phyloP scores from a whole-genome alignment of 306 rosid species.

The Vicia villosa region DNA sequence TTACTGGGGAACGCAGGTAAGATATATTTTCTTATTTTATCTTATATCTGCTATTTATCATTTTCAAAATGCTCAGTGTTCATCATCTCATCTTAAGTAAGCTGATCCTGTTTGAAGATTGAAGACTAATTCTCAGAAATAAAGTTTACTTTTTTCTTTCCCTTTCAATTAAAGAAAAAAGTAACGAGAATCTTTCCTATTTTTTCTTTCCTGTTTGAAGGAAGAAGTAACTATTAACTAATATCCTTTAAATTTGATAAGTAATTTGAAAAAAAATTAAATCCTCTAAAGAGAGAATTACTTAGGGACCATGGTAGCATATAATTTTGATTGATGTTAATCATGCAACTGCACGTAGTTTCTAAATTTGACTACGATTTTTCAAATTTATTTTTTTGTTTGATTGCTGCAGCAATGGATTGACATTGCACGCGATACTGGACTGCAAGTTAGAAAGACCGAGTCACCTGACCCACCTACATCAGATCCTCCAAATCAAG shows the following conservation, averaged over 20 bases:
- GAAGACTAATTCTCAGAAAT: conserved; percentile 2
- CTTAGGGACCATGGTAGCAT: background rate
- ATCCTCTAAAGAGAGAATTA: background rate
- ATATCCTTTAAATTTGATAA: background rate
- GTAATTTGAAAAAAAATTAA: background rate
- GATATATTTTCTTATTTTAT: conserved; percentile 23
- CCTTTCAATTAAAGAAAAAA: background rate
- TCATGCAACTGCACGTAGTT: conserved; percentile 12
- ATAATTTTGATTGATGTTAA: conserved; percentile 11
- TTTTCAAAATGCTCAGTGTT: conserved; percentile 26
- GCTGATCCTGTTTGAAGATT: background rate
- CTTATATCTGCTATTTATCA: conserved; percentile 30
- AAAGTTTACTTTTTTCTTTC: background rate
- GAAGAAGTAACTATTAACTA: background rate
- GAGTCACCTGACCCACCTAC: conserved; percentile 50
- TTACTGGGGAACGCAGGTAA: conserved; percentile 96
- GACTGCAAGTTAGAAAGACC: conserved; percentile 71
- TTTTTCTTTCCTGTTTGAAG: no score
- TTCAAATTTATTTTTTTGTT: conserved; percentile 21
- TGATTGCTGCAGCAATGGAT: conserved; percentile 88
- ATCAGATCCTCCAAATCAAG: conserved; percentile 55
- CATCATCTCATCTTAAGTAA: conserved; percentile 14
- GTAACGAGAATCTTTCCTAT: no score
- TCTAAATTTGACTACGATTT: conserved; percentile 5
- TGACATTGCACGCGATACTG: conserved; percentile 81